These are phyloP conservation scores for Saturnispora quitensis DNA, from an alignment of 805 yeast species.

Conservation along the genomic window DNA sequence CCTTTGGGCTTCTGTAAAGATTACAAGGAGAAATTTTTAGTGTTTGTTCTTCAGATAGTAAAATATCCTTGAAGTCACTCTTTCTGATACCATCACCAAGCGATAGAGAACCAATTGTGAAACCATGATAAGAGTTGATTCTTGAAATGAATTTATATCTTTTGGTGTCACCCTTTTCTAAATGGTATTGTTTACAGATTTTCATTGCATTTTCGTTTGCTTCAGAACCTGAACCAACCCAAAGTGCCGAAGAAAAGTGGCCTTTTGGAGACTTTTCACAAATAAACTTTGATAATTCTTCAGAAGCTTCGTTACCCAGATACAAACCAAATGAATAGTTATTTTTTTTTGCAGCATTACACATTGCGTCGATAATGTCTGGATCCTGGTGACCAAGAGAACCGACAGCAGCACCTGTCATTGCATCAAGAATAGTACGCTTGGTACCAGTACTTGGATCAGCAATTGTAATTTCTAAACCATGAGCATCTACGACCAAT, in stretches of 20 bases:
- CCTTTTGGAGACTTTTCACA: conserved; percentile 32
- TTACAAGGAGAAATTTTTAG: conserved; percentile 24
- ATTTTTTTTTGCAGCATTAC: conserved; percentile 28
- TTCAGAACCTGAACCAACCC: conserved; percentile 69
- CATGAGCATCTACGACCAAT: conserved; percentile 16
- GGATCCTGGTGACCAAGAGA: conserved; percentile 38
- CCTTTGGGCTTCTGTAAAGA: conserved; percentile 15
- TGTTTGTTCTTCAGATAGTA: conserved; percentile 18
- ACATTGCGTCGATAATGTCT: conserved; percentile 32
- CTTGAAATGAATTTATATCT: conserved; percentile 37
- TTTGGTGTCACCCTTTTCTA: conserved; percentile 34
- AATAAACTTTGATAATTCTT: conserved; percentile 36
- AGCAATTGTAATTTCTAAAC: conserved; percentile 20
- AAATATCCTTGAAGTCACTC: conserved; percentile 23
- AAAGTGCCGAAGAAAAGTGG: conserved; percentile 32
- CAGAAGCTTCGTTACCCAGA: conserved; percentile 33
- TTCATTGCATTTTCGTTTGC: conserved; percentile 76
- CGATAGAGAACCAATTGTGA: conserved; percentile 38
- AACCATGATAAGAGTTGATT: conserved; percentile 40
- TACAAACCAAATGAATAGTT: conserved; percentile 30
- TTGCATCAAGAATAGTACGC: conserved; percentile 32
- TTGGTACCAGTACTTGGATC: conserved; percentile 34
- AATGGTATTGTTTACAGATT: conserved; percentile 46
- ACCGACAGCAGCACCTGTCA: conserved; percentile 48
- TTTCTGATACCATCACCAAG: conserved; percentile 32